phyloP scores from a whole-genome alignment of 2,329 filamentous ascomycete species.

The Fusarium euwallaceae region DNA sequence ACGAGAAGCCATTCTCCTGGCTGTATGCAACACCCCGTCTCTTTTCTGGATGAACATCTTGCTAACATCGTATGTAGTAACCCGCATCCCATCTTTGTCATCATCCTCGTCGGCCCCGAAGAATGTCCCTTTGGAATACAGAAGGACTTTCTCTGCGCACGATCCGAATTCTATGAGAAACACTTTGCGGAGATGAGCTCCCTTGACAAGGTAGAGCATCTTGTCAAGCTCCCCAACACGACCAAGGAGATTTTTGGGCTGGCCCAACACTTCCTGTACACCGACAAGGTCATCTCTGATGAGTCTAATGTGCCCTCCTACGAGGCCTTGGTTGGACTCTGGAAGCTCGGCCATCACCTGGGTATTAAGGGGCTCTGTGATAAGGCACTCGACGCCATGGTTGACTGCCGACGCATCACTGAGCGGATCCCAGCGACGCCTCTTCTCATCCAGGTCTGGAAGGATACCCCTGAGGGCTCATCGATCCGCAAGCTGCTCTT shows the following conservation, averaged over 20 bases:
- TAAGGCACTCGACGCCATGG: conserved; percentile 69
- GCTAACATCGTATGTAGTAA: conserved; percentile 54
- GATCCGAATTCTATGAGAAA: conserved; percentile 62
- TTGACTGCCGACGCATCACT: conserved; percentile 66
- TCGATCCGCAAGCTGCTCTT: conserved; percentile 70
- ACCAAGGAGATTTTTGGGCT: conserved; percentile 66
- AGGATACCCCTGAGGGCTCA: conserved; percentile 71
- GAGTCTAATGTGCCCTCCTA: conserved; percentile 62
- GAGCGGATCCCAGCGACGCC: conserved; percentile 69
- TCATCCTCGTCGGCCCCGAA: conserved; percentile 65
- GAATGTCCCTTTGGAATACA: conserved; percentile 69
- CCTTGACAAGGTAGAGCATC: conserved; percentile 60
- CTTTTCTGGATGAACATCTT: background rate
- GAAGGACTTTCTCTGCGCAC: conserved; percentile 68
- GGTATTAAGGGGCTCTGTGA: conserved; percentile 69
- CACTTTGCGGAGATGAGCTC: conserved; percentile 56
- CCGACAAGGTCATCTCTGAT: conserved; percentile 60
- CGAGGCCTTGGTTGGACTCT: conserved; percentile 66
- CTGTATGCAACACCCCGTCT: conserved; percentile 47
- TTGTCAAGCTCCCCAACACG: conserved; percentile 64
- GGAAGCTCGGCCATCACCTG: conserved; percentile 68
- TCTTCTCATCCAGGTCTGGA: conserved; percentile 72
- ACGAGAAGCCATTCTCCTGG: conserved; percentile 54
- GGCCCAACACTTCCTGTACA: conserved; percentile 68
- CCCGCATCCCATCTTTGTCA: conserved; percentile 68